Conservation (phyloP, 148 eudicot species). For the Rhododendron kiyosumense region DNA sequence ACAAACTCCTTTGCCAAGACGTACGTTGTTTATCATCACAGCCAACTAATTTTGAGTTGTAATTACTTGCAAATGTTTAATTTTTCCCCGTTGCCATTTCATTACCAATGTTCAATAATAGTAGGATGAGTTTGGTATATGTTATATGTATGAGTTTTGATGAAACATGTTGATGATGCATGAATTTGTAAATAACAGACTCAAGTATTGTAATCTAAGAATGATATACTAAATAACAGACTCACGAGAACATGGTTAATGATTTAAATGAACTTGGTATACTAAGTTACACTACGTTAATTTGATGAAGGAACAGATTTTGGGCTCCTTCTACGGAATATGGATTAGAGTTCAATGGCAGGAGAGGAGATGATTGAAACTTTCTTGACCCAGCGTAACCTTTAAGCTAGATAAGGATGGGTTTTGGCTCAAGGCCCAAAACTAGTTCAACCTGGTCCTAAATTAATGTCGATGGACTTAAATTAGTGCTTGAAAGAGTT, state of each 20-base stretch:
- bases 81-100: background rate
- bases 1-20: background rate
- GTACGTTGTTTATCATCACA: too few species aligned
- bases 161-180: background rate
- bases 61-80: background rate
- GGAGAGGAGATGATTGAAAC: background rate
- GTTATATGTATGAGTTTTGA: background rate
- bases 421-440: background rate
- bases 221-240: background rate
- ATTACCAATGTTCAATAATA: too few species aligned
- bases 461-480: background rate
- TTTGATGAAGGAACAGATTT: background rate
- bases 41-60: background rate
- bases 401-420: background rate
- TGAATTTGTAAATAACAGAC: background rate
- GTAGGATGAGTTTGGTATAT: background rate
- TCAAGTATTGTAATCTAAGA: background rate
- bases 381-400: background rate
- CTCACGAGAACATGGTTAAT: background rate
- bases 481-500: background rate
- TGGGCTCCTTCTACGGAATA: background rate
- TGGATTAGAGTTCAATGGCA: background rate
- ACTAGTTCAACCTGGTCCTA: background rate
- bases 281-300: background rate
- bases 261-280: background rate